phyloP scores from a whole-genome alignment of 805 yeast genomes.

The Candida krabiensis region DNA sequence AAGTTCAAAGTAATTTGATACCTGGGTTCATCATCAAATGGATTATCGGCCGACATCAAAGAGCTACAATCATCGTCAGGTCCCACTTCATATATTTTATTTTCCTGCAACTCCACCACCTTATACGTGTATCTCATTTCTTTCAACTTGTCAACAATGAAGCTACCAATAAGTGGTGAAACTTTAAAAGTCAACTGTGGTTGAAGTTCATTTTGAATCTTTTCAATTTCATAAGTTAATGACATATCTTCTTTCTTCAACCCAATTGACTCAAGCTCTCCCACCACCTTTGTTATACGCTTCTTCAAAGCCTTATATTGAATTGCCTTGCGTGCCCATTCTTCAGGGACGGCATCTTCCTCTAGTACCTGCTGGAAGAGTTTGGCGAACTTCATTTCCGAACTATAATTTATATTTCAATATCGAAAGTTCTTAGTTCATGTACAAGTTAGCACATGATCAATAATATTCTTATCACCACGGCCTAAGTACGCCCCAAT shows the following conservation, averaged over 20 bases:
- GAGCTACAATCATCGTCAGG: conserved; percentile 6
- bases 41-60: conserved; percentile 20
- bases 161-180: conserved; percentile 17
- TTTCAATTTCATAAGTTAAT: conserved; percentile 23
- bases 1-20: conserved; percentile 37
- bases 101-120: conserved; percentile 10
- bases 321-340: conserved; percentile 68
- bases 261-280: conserved; percentile 61
- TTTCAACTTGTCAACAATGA: conserved; percentile 19
- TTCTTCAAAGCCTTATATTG: conserved; percentile 73
- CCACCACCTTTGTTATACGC: conserved; percentile 61
- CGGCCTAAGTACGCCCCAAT: too few relatives aligned
- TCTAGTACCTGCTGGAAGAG: conserved; percentile 60
- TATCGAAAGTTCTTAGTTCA: too few relatives aligned
- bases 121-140: conserved; percentile 18
- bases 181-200: conserved; percentile 28
- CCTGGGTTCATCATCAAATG: conserved; percentile 25
- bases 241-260: conserved; percentile 43
- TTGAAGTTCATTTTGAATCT: conserved; percentile 16
- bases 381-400: conserved; percentile 72
- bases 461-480: too few relatives aligned
- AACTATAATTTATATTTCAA: too few relatives aligned
- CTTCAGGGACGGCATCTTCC: conserved; percentile 61
- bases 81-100: conserved; percentile 5
- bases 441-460: too few relatives aligned